A percentile compares a stretch with the other conserved stretches of the same genome.
phyloP scores from a whole-genome alignment of 306 rosid species.

The Fragaria vesca region DNA sequence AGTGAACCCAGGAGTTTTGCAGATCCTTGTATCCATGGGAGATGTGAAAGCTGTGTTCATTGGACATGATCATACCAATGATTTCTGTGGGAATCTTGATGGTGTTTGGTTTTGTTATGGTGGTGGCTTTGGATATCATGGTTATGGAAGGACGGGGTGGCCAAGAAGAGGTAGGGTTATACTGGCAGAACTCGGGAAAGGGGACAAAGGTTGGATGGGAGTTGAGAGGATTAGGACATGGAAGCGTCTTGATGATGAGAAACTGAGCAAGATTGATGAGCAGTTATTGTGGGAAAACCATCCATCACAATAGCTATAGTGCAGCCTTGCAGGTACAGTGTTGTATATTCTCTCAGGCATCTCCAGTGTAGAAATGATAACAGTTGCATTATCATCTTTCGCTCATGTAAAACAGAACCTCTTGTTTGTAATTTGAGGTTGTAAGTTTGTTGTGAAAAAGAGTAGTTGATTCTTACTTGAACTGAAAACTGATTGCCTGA shows the following conservation, averaged over 20 bases:
- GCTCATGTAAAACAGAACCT: not conserved
- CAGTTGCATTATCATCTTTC: not conserved
- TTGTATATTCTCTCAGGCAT: not conserved
- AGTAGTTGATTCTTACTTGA: not conserved
- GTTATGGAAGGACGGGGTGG: conserved; percentile 79
- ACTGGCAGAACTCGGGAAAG: conserved; percentile 61
- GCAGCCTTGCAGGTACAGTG: not conserved
- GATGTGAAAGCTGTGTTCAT: conserved; percentile 91
- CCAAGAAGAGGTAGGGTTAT: conserved; percentile 83
- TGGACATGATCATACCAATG: conserved; percentile 89
- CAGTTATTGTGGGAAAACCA: conserved; percentile 61
- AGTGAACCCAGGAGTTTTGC: conserved; percentile 69
- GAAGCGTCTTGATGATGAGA: conserved; percentile 84
- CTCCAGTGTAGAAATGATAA: not conserved
- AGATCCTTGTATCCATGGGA: conserved; percentile 60
- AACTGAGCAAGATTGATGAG: conserved; percentile 71
- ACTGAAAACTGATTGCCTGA: not conserved
- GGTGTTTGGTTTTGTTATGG: conserved; percentile 96
- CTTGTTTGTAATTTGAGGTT: conserved; percentile 1
- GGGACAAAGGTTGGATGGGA: conserved; percentile 54
- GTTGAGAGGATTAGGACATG: conserved; percentile 71
- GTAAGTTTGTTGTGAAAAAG: not conserved
- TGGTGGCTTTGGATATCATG: conserved; percentile 94
- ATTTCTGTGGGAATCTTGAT: conserved; percentile 79
- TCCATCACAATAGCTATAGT: conserved; percentile 10